Conservation (phyloP, 257 asterid species). For the Nicotiana benthamiana region DNA sequence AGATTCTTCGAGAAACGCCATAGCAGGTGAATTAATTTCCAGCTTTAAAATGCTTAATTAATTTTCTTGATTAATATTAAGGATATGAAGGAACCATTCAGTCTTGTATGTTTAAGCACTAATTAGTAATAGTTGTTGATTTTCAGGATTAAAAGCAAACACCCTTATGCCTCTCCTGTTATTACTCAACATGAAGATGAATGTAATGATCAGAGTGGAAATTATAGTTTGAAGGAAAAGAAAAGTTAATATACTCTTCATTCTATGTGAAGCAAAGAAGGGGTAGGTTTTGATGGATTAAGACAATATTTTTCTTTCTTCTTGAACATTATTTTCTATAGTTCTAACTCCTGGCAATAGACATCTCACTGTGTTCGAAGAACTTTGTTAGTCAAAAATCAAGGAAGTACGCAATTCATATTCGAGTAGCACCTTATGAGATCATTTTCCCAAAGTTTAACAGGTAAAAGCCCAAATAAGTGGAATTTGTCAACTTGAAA, state of each 20-base stretch:
- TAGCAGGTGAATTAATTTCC: background rate
- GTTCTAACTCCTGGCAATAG: too few relatives aligned
- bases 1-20: slow-evolving; percentile 20
- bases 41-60: background rate
- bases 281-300: background rate
- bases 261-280: background rate
- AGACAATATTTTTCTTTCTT: background rate
- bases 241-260: too few relatives aligned
- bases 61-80: background rate
- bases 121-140: background rate
- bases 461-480: too few relatives aligned
- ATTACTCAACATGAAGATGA: background rate
- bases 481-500: too few relatives aligned
- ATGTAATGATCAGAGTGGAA: background rate
- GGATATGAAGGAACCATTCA: background rate
- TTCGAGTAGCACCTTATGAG: too few relatives aligned
- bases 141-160: slow-evolving; percentile 10
- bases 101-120: background rate
- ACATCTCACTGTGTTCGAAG: too few relatives aligned
- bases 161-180: background rate
- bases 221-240: background rate
- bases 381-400: too few relatives aligned
- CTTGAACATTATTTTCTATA: background rate
- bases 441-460: too few relatives aligned
- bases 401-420: too few relatives aligned